Base-by-base conservation (phyloP, 2,329 filamentous ascomycete species). In the Penicillium verrucosum region DNA sequence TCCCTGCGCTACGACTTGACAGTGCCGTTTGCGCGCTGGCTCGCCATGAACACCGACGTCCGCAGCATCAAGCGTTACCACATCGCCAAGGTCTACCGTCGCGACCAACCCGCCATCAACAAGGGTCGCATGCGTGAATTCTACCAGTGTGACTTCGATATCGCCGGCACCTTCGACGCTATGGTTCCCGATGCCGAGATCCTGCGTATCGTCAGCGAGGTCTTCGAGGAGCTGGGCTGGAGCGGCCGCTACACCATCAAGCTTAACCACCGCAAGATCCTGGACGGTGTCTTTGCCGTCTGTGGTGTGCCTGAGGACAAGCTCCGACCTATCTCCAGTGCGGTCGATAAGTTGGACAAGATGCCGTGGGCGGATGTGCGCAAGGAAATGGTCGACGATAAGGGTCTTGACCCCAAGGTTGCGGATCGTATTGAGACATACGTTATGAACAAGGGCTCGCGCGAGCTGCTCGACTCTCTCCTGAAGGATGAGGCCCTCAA, bases 131-230 rank as follows among this genome's bases (percentile, higher is more conserved):
- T 96, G 89, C 85, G 93, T 69, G 93, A 97, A 77, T 96, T 96
- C 76, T 96, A 95, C 79, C 92, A 97, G 76, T 97, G 92, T 78
- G 93, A 97, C 77, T 95, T 97, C 70, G 92, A 97, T 72, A 93
- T 97, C 76, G 92, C 92, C 12, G 92, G 92, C 58, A 65, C 74
- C 59, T 95, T 91, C 78, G 93, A 96, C 72, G 77, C 90, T 52
- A 96, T 97, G 92, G 83, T 96, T 27, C 90, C 92, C 55, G 93
- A 97, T 70, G 89, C 92, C 37, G 92, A 97, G 77, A 88, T 96
- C 57, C 78, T 97, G 66, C 84, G 89, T 56, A 92, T 97, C 63
- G 85, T 90, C 48, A 86, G 85, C 66, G 92, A 97, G 72, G 89
- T 96, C 40, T 96, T 97, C 68, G 85, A 93, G 65, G 84, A 84